Base-by-base conservation (phyloP, 208 protist genomes). In the Trypanosoma vivax region DNA sequence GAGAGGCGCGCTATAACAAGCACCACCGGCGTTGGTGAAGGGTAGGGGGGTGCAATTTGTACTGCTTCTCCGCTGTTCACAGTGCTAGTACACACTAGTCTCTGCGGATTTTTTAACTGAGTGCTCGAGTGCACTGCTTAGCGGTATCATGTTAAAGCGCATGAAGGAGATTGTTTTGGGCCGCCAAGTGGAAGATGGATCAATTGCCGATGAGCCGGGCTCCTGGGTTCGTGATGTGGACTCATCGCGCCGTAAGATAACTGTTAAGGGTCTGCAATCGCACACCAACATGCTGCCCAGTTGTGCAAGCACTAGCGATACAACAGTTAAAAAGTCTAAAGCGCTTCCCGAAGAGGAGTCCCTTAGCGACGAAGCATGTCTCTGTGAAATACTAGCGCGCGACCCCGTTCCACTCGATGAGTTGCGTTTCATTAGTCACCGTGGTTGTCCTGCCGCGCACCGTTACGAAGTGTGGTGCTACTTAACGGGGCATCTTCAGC, bases 391-490 rank as follows among this genome's bases (percentile, higher is more conserved):
- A 7, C 46, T 81, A 35, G 29, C 34, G 19, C 48, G 49, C 9
- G 68, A 73, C 34, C 54, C 62, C 13, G 67, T 73, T 5, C 59
- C 69, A 23, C 21, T 80, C 37, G 61, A 49, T n/a, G 60, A 58
- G 11, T 50, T 88, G 45, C 59, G 79, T 14, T 59, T 62, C 38
- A 47, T 83, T 21, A 70, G 79, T 46, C 81, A 73, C 59, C 57
- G 65, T 50, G 79, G 76, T n/a, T 80, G 72, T 56, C 72, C 79
- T 1, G 69, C 55, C 11, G 49, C 48, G 0, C 60, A 75, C 50
- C 79, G 79, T 33, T 70, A 53, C 30, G 72, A 83, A 41, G 66
- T 73, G 54, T 88, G 79, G 79, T 66, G 70, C 35, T 70, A 78
- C 31, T 65, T 88, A 21, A 72, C 75, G 1, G 75, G 79, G 4